Base-by-base conservation (phyloP, 257 asterid genomes). In the Nicotiana undulata region DNA sequence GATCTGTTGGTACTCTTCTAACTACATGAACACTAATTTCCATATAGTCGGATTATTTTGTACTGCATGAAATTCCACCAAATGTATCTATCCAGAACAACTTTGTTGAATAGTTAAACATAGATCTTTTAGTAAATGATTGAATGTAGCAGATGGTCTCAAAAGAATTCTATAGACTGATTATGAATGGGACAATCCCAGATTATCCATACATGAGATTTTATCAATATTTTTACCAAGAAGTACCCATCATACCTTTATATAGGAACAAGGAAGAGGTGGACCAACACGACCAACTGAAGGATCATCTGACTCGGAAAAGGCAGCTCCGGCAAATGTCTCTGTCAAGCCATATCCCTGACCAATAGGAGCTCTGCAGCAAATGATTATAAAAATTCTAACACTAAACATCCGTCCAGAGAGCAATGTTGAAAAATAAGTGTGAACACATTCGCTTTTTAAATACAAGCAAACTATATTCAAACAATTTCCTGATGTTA, bases 231-330 rank as follows among this genome's bases (percentile, higher is more conserved):
- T 52, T 60, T 32, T 40, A 76, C 28, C 13, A 24, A 32, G 80
- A 76, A 76, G 68, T 76, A 31, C 34, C 79, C 81, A 66, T 67
- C 82, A 85, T 80, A 94, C 97, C 98, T 94, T 94, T 80, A 94
- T 88, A 79, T 88, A 94, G 85, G 91, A 85, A 88, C 97, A 92
- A 85, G 98, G 96, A 85, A 94, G 89, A 74, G 98, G 98, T 85
- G 98, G 98, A 58, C 98, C 98, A 76, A 94, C 98, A 83, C 97
- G 97, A 51, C 97, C 98, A 77, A 94, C 94, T 76, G 97, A 90
- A 84, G 79, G 74, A 83, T 94, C 98, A 56, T 94, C 98, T 63
- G 81, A 76, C 92, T 94, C 98, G 24, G 98, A 91, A 85, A 94
- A 94, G 58, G 98, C 90, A 79, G 95, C 97, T 49, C 98, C 98